Evolutionary conservation across 768 basidiomycete species (phyloP).

Genomic region (Cyclocybe cylindracea): DNA sequence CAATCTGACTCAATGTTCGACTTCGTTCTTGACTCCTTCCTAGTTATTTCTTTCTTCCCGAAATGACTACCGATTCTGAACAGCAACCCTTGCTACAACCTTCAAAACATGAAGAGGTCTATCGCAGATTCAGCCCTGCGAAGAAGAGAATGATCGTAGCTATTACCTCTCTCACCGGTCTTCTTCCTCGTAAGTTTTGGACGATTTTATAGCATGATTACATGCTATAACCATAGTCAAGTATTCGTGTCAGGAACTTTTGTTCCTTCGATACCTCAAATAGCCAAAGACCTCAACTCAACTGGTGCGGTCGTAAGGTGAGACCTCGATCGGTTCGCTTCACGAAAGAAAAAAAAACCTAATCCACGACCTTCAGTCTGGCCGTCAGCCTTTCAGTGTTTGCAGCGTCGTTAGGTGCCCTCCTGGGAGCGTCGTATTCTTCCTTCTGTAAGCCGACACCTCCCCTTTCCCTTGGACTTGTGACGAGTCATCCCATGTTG

Average conservation of each 20-base stretch:
- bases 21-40: background rate
- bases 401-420: conserved; percentile 27
- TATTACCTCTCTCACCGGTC: conserved; percentile 57
- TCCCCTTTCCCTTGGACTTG: background rate
- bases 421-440: conserved; percentile 31
- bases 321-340: background rate
- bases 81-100: background rate
- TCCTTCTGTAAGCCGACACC: conserved; percentile 30
- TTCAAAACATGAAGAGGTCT: conserved; percentile 15
- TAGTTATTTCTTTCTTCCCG: conserved; percentile 1
- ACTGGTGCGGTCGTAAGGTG: conserved; percentile 59
- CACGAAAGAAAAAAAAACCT: background rate
- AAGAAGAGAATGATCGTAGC: conserved; percentile 39
- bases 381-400: conserved; percentile 34
- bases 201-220: too few relatives aligned
- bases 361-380: conserved; percentile 17
- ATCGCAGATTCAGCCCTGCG: conserved; percentile 16
- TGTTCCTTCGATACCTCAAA: conserved; percentile 70
- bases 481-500: too few relatives aligned
- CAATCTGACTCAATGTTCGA: background rate
- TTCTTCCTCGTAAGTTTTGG: conserved; percentile 52
- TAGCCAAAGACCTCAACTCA: conserved; percentile 63
- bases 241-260: conserved; percentile 70
- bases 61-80: conserved; percentile 8
- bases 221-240: conserved; percentile 19